Base-by-base conservation (phyloP, 306 rosid species). In the Cucurbita maxima region DNA sequence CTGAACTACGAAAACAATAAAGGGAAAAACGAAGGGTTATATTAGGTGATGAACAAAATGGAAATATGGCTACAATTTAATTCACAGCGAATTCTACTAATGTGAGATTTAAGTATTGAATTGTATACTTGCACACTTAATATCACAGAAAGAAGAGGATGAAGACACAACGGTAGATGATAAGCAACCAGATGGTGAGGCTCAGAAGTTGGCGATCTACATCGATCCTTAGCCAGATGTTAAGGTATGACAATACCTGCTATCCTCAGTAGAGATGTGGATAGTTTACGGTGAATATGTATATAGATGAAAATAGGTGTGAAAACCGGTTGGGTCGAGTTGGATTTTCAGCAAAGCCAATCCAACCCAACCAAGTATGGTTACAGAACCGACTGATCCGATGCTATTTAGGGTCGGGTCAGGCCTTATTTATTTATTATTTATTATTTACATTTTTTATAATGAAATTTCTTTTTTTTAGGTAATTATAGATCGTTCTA, bases 121-220 rank as follows among this genome's bases (percentile, higher is more conserved):
- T 48, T 58, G 16, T 30, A 63, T 78, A 44, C 13, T 58, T 76
- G 18, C 30, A 61, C 62, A 50, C 19, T 36, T 48, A 8, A 38
- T 62, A 38, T 62, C 15, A 75, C 78, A 91, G 99, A 86, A 80
- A 69, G 79, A 61, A 51, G 40, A 61, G 7, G 47, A 44, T 38
- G 78, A 15, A 47, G 60, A 20, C 5, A 9, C 45, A 10, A 44
- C 58, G 15, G 34, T n/a, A 18, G 4, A 69, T 69, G 38, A 69
- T 48, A 69, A 69, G 58, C 74, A 69, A 69, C 38, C 75, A 73
- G 86, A 84, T 48, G 88, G 85, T 37, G 96, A 85, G 76, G 68
- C 82, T 67, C 86, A 81, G 69, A 86, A 83, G 79, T 79, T 86
- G 50, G 88, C 82, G 50, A 84, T 88, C 62, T 87, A 81, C 76